Conservation (phyloP, 495 filamentous ascomycete genomes). For the Pyrenopolyporus hunteri region DNA sequence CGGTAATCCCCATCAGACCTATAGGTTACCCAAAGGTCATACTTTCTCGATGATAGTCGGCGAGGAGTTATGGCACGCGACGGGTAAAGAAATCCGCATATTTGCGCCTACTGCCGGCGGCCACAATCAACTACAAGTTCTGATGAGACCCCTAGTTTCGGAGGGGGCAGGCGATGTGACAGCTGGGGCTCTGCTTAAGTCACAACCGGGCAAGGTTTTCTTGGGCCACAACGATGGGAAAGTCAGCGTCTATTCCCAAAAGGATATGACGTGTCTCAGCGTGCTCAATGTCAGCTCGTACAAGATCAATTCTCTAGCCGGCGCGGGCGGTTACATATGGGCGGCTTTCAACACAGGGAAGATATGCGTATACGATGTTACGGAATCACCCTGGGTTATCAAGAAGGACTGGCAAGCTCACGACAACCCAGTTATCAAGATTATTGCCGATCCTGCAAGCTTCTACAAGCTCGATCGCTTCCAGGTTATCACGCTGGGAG, state of each 20-base stretch:
- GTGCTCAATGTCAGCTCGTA: constrained; percentile 87
- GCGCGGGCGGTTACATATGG: constrained; percentile 87
- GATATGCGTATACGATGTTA: constrained; percentile 90
- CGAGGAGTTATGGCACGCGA: constrained; percentile 83
- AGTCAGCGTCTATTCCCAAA: constrained; percentile 84
- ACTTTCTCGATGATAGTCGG: constrained; percentile 84
- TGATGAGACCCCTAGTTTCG: constrained; percentile 69
- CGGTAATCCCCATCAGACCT: constrained; percentile 65
- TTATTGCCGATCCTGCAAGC: constrained; percentile 80
- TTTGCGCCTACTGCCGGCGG: constrained; percentile 77
- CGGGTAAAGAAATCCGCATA: constrained; percentile 85
- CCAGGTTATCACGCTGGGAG: constrained; percentile 87
- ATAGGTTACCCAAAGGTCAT: constrained; percentile 79
- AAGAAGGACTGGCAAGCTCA: constrained; percentile 96
- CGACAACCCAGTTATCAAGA: constrained; percentile 75
- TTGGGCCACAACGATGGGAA: constrained; percentile 95
- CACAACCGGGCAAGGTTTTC: constrained; percentile 80
- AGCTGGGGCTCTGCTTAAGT: constrained; percentile 74
- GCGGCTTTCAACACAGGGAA: constrained; percentile 95
- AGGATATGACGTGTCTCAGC: constrained; percentile 73
- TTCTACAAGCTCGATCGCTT: constrained; percentile 84
- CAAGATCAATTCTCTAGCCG: constrained; percentile 89
- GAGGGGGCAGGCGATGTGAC: constrained; percentile 82
- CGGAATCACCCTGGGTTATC: constrained; percentile 79
- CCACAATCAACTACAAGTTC: constrained; percentile 68